Conservation (phyloP, 257 asterid genomes). For the Solanum ossicruentum region DNA sequence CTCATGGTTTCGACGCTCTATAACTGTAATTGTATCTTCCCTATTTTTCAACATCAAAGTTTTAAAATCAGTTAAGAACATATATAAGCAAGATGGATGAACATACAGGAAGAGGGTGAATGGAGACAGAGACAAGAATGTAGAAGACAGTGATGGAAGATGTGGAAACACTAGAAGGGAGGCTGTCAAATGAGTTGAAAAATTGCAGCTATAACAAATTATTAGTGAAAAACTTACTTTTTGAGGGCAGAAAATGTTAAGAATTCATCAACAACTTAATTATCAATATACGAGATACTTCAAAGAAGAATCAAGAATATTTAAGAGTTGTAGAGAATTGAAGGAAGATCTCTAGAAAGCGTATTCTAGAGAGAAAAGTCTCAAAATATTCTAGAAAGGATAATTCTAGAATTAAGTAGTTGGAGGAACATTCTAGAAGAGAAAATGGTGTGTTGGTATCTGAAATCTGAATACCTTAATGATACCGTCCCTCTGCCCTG, state of each 20-base stretch:
- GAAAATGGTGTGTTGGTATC: background rate
- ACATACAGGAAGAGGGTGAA: background rate
- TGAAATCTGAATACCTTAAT: background rate
- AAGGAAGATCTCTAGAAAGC: too few species aligned
- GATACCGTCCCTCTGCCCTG: background rate
- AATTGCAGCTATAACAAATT: background rate
- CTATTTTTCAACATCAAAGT: background rate
- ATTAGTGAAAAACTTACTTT: background rate
- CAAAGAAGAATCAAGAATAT: too few species aligned
- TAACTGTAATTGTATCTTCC: background rate
- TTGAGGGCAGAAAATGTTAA: background rate
- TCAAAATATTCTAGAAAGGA: too few species aligned
- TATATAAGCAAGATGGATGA: background rate
- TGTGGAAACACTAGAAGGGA: background rate
- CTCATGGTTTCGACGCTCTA: background rate
- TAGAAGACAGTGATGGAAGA: background rate
- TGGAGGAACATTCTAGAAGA: background rate
- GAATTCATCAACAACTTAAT: too few species aligned
- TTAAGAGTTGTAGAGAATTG: too few species aligned
- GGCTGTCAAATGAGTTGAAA: background rate
- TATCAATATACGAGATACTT: too few species aligned
- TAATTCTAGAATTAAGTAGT: too few species aligned
- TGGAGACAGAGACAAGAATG: background rate
- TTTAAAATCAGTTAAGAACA: background rate
- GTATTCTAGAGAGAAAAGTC: too few species aligned